These are phyloP conservation scores for Fraxinus greggii DNA, from an alignment of 305 asterid species.

Conservation along the genomic window DNA sequence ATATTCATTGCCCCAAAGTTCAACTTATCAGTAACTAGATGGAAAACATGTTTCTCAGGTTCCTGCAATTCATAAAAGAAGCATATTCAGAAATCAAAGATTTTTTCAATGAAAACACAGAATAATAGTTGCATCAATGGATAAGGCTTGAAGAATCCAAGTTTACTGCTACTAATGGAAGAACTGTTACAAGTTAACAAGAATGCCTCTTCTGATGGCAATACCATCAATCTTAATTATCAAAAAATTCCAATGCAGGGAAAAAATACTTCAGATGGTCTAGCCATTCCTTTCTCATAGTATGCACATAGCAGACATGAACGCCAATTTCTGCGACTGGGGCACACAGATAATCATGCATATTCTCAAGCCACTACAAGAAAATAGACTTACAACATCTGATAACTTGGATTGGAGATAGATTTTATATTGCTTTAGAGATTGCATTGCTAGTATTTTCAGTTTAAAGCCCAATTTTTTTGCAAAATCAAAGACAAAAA, in stretches of 20 bases:
- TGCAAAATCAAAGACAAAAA: constrained; percentile 8
- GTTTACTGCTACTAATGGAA: background rate
- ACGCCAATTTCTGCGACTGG: background rate
- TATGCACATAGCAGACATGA: constrained; percentile 1
- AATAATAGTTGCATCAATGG: background rate
- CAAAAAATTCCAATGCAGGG: background rate
- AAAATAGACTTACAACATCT: constrained; percentile 11
- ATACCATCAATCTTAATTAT: background rate
- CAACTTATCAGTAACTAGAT: constrained; percentile 93
- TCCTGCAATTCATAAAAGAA: constrained; percentile 43
- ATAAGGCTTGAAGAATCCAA: background rate
- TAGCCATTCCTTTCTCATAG: background rate
- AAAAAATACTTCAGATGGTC: constrained; percentile 1
- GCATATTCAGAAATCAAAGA: background rate
- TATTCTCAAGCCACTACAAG: background rate
- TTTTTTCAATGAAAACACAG: background rate
- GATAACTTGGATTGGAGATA: constrained; percentile 9
- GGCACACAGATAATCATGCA: background rate
- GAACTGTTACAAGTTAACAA: background rate
- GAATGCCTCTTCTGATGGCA: background rate
- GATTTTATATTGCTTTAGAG: constrained; percentile 1
- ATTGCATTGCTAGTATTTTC: background rate
- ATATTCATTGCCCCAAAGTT: constrained; percentile 98
- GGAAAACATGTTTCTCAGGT: constrained; percentile 91
- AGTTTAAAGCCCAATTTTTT: background rate